Conservation (phyloP, 805 yeast species). For the Metschnikowia kofuensis region DNA sequence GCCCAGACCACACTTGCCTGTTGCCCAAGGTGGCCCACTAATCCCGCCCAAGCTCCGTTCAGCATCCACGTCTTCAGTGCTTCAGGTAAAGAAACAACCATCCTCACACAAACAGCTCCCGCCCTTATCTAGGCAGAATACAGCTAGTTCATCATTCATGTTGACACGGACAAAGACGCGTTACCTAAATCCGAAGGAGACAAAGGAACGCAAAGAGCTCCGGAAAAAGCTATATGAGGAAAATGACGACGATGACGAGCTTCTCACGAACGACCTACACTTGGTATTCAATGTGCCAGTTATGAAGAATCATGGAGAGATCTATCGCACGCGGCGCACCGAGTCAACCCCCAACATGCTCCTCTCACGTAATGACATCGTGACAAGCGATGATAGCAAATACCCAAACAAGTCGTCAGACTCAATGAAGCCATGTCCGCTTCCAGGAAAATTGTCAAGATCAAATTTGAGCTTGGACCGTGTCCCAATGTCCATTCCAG, state of each 20-base stretch:
- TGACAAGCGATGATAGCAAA: constrained; percentile 23
- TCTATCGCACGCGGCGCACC: constrained; percentile 22
- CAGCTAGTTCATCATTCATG: constrained; percentile 19
- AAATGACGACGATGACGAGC: constrained; percentile 39
- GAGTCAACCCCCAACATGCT: constrained; percentile 16
- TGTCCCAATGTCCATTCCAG: constrained; percentile 4
- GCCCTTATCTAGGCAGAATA: constrained; percentile 8
- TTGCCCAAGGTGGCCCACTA: not conserved
- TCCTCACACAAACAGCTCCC: constrained; percentile 5
- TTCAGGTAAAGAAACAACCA: constrained; percentile 3
- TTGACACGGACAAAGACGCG: constrained; percentile 35
- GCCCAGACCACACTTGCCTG: not conserved
- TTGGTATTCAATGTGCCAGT: constrained; percentile 45
- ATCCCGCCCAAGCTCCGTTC: constrained; percentile 14
- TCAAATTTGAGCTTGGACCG: constrained; percentile 7
- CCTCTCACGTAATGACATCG: constrained; percentile 27
- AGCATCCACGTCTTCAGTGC: constrained; percentile 15
- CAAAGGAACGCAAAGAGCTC: constrained; percentile 35
- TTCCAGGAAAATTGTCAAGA: constrained; percentile 19
- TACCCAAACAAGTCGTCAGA: constrained; percentile 19
- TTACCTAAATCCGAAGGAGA: constrained; percentile 32
- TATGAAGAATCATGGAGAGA: constrained; percentile 33
- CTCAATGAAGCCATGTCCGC: constrained; percentile 17
- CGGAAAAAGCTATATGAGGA: constrained; percentile 42
- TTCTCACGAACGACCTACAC: constrained; percentile 35